phyloP scores from a whole-genome alignment of 2,329 filamentous ascomycete genomes.

The Penicillium decumbens region DNA sequence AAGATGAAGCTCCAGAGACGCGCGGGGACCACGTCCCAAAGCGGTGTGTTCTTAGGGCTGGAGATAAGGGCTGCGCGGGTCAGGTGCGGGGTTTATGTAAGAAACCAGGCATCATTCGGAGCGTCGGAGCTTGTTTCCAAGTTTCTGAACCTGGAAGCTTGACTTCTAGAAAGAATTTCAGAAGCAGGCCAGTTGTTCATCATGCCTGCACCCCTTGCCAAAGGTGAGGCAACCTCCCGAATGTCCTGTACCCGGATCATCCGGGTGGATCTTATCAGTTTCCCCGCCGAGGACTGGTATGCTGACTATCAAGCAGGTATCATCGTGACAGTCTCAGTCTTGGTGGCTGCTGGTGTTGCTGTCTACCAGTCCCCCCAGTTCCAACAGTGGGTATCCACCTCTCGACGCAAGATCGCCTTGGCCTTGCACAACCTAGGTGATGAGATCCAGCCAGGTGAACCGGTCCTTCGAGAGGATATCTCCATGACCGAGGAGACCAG shows the following conservation, averaged over 20 bases:
- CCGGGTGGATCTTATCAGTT: constrained; percentile 30
- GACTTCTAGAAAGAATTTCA: constrained; percentile 3
- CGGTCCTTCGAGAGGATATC: constrained; percentile 35
- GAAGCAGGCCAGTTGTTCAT: constrained; percentile 10
- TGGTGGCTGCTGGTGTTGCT: constrained; percentile 59
- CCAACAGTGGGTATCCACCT: constrained; percentile 58
- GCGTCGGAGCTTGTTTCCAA: constrained; percentile 8
- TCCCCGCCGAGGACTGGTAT: constrained; percentile 8
- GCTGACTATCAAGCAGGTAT: constrained; percentile 46
- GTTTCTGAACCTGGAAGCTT: constrained; percentile 7
- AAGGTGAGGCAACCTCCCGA: constrained; percentile 33
- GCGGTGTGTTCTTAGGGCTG: constrained; percentile 31
- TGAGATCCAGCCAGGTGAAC: constrained; percentile 51
- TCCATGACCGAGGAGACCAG: constrained; percentile 47
- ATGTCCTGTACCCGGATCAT: constrained; percentile 3
- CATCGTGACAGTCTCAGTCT: constrained; percentile 57
- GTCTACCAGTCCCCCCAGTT: constrained; percentile 62
- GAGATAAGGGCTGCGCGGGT: constrained; percentile 31
- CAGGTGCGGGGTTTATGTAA: constrained; percentile 29
- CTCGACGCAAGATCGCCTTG: constrained; percentile 57
- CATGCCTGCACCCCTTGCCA: constrained; percentile 48
- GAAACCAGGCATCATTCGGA: constrained; percentile 18
- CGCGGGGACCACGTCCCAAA: constrained; percentile 30
- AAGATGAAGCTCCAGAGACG: constrained; percentile 10
- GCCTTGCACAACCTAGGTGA: constrained; percentile 57